Evolutionary conservation across 2,329 filamentous ascomycete species (phyloP), one percentile per base, ranked within the genome.

Genomic region (Fusarium sp.): DNA sequence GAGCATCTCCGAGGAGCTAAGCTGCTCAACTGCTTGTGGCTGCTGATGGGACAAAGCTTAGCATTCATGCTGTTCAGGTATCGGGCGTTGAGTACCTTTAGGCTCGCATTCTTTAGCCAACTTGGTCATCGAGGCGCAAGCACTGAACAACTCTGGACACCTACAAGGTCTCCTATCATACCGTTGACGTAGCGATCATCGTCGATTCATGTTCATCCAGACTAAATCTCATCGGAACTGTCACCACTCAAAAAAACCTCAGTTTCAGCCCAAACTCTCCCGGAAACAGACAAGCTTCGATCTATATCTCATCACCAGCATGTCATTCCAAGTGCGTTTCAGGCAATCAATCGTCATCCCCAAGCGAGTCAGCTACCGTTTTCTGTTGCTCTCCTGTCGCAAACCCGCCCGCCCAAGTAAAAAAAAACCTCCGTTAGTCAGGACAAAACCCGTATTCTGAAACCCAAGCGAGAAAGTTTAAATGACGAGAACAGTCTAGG

Each of bases 401-500:
- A 44, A 57, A 28, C 31, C 36, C 20, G 20, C 20, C 38, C 38
- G 2, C 56, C 59, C 38, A 36, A n/a, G n/a, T n/a, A 47, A 56
- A 72, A 72, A 47, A 38, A 72, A 45, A 33, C 47, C 30, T 54
- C 44, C 50, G 41, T 33, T 64, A 54, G 64, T 35, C 31, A 51
- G 51, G 42, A 47, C 70, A 73, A 36, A 57, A 33, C 36, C 61
- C 66, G 70, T 73, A 59, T 73, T 42, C 28, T 58, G 70, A 73
- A 73, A 73, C 70, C 35, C 12, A 73, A 64, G 70, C 67, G 56
- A 60, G 61, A 68, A 72, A 73, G 70, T 60, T 51, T 67, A 60
- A 67, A 67, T 48, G 70, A 72, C 70, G 36, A 64, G 53, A 63
- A 65, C 45, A 56, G 70, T 10, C 38, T 71, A 68, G 70, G 71